These are phyloP conservation scores for Linderniella brevidens DNA, from an alignment of 257 asterid species.

Conservation along the genomic window DNA sequence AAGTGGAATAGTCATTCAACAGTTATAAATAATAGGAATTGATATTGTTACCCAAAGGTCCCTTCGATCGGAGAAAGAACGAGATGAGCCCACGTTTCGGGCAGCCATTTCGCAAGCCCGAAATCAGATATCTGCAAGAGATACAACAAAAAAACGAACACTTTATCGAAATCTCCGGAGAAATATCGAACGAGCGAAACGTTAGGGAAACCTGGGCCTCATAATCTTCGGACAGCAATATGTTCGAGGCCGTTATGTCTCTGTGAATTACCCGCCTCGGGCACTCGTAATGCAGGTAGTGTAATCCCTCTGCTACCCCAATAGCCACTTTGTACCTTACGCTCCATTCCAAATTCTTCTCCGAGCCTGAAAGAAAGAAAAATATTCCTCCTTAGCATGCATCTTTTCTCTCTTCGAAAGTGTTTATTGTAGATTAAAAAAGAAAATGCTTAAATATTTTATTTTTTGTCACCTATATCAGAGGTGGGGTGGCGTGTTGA, in stretches of 20 bases:
- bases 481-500: too few relatives aligned
- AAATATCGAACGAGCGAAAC: not conserved
- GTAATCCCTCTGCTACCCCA: slow-evolving; percentile 49
- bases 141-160: not conserved
- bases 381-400: too few relatives aligned
- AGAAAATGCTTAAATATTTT: too few relatives aligned
- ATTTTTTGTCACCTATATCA: too few relatives aligned
- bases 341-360: slow-evolving; percentile 36
- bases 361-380: slow-evolving; percentile 27
- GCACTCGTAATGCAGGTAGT: slow-evolving; percentile 58
- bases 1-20: too few relatives aligned
- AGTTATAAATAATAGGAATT: too few relatives aligned
- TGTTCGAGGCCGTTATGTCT: slow-evolving; percentile 67
- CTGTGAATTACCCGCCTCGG: slow-evolving; percentile 56
- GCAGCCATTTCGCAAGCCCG: slow-evolving; percentile 43
- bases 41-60: slow-evolving; percentile 24
- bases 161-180: not conserved
- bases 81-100: slow-evolving; percentile 27
- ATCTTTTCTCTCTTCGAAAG: too few relatives aligned
- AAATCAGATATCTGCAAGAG: slow-evolving; percentile 36
- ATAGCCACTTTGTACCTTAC: slow-evolving; percentile 37
- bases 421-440: too few relatives aligned
- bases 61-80: slow-evolving; percentile 24
- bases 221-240: slow-evolving; percentile 42
- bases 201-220: slow-evolving; percentile 41